Evolutionary conservation across 2,329 filamentous ascomycete species (phyloP), one percentile per base, ranked within the genome.

Genomic region (Phialemonium atrogriseum): DNA sequence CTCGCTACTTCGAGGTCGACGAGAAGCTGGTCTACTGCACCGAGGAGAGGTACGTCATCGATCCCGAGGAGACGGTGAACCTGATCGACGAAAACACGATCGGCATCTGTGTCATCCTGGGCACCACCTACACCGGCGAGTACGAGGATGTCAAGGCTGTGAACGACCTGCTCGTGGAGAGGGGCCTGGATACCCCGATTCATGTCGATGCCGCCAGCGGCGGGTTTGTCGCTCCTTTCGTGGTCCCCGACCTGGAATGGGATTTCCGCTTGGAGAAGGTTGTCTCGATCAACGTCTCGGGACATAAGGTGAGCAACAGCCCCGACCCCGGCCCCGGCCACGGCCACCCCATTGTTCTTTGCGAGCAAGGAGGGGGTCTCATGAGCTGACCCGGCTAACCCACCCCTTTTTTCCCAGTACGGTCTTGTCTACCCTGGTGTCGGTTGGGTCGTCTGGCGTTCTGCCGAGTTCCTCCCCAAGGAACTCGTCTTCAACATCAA

Each of bases 401-500:
- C 10, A 13, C 17, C 27, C 35, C 7, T 14, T 22, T 10, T 22
- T 18, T 39, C 30, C 28, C 38, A 67, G 65, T 75, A 75, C 42
- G 68, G 69, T 13, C 64, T 77, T 13, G 67, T 93, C 30, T 94
- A 95, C 54, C 88, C 88, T 1, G 88, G 89, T 55, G 84, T 96
- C 10, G 89, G 89, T 36, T 96, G 89, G 89, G 78, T 89, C 9
- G 68, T 95, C 43, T 95, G 88, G 87, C 77, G 88, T 28, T 74
- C 77, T 23, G 74, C 84, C 30, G 80, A 91, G 55, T 91, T 70
- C 59, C 72, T 94, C 3, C 89, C 89, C 7, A 72, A 89, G 52
- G 88, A 95, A 50, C 78, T 95, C 14, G 86, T 96, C 48, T 96
- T 96, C 75, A 95, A 94, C 70, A 95, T 96, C 73, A 95, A 95